Base-by-base conservation (phyloP, 1,139 yeast species). In the Pichiaceae sp. region DNA sequence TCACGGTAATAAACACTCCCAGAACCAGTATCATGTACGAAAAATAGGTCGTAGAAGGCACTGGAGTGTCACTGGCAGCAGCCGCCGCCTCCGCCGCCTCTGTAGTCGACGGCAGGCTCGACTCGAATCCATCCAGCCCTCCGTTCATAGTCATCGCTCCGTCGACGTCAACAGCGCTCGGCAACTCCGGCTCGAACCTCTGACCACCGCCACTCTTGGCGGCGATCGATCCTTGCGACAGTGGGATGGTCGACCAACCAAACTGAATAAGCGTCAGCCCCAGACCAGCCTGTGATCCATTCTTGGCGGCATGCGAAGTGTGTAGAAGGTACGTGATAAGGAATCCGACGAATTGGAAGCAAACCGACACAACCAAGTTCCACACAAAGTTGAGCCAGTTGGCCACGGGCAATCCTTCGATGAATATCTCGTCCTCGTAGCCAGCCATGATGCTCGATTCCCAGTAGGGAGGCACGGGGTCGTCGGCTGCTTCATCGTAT, bases 371-470 rank as follows among this genome's bases (percentile, higher is more conserved):
- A 53, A 87, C 69, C 48, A 78, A 72, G 60, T 89, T 89, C 97
- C 98, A 91, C 3, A 85, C 63, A 49, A 87, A 81, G 54, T 85
- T 86, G 33, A 94, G 78, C 20, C 84, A 59, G 50, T 84, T 83
- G 1, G 98, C 99, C n/a, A 89, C 97, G 0, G 98, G 97, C 45
- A 93, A 65, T 0, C 97, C 97, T 48, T 91, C 96, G 29, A 93
- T 89, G 58, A 86, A 86, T 29, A 91, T 80, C 57, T 89, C 97
- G 55, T 91, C 96, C 36, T 66, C 65, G 39, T 80, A 83, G 41
- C 87, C 86, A 1, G 94, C 76, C 54, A 87, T 72, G 38, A 89
- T 79, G 1, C 94, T 78, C 14, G 87, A 75, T 57, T 93, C 98
- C 95, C 96, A 93, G 58, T 93, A 93, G 32, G 95, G 95, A 0